These are phyloP conservation scores for Ramaria sp. DNA, from an alignment of 768 basidiomycete species.

Conservation along the genomic window DNA sequence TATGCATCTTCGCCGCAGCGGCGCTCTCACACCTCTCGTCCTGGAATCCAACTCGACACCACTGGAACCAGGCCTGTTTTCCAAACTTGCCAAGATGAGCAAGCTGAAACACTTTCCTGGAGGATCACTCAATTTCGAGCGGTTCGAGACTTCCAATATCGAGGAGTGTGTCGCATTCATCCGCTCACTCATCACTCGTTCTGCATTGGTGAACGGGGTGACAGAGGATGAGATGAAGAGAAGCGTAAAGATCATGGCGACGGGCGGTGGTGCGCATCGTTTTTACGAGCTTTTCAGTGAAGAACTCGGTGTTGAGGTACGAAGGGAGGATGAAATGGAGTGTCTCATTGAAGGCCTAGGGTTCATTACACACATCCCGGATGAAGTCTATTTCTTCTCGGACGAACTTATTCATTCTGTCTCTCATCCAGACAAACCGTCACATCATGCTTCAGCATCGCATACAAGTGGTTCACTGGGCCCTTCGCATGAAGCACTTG, in stretches of 20 bases:
- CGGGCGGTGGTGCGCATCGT: constrained; percentile 93
- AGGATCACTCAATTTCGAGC: constrained; percentile 93
- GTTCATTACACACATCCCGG: constrained; percentile 91
- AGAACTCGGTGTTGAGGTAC: constrained; percentile 74
- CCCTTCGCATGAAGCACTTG: constrained; percentile 30
- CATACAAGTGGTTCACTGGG: constrained; percentile 28
- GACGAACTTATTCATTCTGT: constrained; percentile 83
- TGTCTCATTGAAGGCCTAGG: constrained; percentile 93
- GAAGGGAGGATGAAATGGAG: constrained; percentile 96
- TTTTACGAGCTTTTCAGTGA: constrained; percentile 77
- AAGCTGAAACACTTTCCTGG: constrained; percentile 82
- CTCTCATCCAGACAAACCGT: constrained; percentile 24
- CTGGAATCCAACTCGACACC: constrained; percentile 39
- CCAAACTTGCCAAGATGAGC: constrained; percentile 59
- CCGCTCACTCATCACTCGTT: constrained; percentile 73
- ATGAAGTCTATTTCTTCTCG: constrained; percentile 98
- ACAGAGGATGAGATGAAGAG: constrained; percentile 83
- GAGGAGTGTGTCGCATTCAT: constrained; percentile 79
- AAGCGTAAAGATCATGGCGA: constrained; percentile 95
- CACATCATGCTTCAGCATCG: constrained; percentile 2
- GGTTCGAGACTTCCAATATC: constrained; percentile 90
- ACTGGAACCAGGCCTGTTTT: constrained; percentile 32
- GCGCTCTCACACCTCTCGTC: constrained; percentile 75
- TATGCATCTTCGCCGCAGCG: constrained; percentile 25
- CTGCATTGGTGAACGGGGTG: constrained; percentile 78